Base-by-base conservation (phyloP, 768 basidiomycete genomes). In the Butyriboletus loyo region DNA sequence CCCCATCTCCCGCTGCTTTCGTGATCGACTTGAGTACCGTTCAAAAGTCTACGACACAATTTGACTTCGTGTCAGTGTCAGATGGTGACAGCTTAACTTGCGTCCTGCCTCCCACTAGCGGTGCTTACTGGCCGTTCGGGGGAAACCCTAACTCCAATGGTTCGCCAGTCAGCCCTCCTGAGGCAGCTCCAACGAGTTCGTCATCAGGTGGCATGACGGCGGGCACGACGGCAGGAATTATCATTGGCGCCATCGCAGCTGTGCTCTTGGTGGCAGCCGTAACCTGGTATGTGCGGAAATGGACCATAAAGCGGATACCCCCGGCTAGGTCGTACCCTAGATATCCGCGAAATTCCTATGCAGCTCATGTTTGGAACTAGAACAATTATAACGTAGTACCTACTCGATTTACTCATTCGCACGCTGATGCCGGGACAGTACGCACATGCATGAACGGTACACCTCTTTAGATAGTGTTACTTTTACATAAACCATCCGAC, bases 81-180 rank as follows among this genome's bases (percentile, higher is more conserved):
- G 75, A 84, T 61, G 85, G 76, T 10, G 73, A 85, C 55, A 74
- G 75, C 27, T 66, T 90, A 35, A 86, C 79, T 5, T 90, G 88
- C 56, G 79, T 90, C 48, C 57, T 80, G 13, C 86, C 87, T 27
- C 87, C 87, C 1, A 67, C 74, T 32, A 83, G 81, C 27, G 87
- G 87, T 13, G 77, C 82, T 65, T 86, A 76, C 61, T 89, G 88
- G 88, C 88, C 88, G 0, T 85, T 79, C 52, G 84, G 82, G 15
- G 73, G 73, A 1, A 79, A 80, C 47, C 83, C 82, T 7, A 30
- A 28, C 28, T 54, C 58, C 9, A 69, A 62, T 27, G 61, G 62
- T 32, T 63, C 64, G 25, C 54, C 66, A 0, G 28, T 56, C 24
- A 49, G 46, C 37, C 55, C 61, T 24, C 56, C 68, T 1, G 39